Conservation (phyloP, 305 asterid species). For the Fraxinus xanthoxyloides region DNA sequence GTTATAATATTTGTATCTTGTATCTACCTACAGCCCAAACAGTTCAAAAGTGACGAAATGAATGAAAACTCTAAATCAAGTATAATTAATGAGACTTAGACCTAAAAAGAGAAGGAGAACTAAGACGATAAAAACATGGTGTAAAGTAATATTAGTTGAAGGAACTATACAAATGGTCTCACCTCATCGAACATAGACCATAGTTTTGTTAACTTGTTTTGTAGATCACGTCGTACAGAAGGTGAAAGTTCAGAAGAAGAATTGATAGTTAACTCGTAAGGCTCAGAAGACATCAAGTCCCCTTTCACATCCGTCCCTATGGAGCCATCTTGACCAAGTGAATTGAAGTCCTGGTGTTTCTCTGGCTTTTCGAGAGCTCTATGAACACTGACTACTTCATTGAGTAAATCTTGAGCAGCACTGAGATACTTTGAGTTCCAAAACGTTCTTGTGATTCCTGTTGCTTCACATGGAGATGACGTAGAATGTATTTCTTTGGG, state of each 20-base stretch:
- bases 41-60: background rate
- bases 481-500: conserved; percentile 30
- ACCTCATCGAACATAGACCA: conserved; percentile 69
- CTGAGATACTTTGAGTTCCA: conserved; percentile 52
- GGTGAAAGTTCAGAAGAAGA: conserved; percentile 42
- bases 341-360: conserved; percentile 26
- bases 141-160: background rate
- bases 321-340: conserved; percentile 27
- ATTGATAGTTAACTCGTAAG: conserved; percentile 27
- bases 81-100: background rate
- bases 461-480: conserved; percentile 27
- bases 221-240: conserved; percentile 47
- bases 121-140: background rate
- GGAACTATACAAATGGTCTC: background rate
- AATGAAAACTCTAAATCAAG: background rate
- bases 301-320: conserved; percentile 33
- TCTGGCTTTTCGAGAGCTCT: conserved; percentile 36
- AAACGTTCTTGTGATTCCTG: conserved; percentile 30
- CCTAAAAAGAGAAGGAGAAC: background rate
- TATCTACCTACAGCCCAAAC: conserved; percentile 55
- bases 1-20: conserved; percentile 58
- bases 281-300: conserved; percentile 30
- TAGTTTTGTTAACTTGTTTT: conserved; percentile 52
- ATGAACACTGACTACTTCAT: conserved; percentile 57
- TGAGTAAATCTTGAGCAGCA: conserved; percentile 61